Evolutionary conservation across 768 basidiomycete species (phyloP), one percentile per base, ranked within the genome.

Genomic region (Hemileccinum rubropunctum): DNA sequence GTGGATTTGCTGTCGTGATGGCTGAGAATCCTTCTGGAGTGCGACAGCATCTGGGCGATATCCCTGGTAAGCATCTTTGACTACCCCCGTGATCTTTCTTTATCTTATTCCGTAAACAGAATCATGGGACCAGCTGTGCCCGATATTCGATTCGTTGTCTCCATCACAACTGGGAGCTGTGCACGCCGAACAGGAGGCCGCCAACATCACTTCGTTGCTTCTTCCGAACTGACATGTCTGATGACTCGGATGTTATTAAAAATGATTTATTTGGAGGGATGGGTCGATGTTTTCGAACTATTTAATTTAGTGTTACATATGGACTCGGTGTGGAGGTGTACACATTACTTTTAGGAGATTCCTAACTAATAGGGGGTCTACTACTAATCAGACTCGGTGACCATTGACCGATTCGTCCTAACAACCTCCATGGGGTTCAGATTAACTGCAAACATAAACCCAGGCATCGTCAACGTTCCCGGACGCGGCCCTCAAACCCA

Each of bases 1-100:
- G 64, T 40, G 65, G 63, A 0, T 66, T 66, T 5, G 63, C 59
- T 38, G 27, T 68, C 3, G 61, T 66, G 6, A 49, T 66, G 52
- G 64, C 57, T 2, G 61, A 65, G 44, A 26, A 62, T 42, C 65
- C 63, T 4, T 14, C 41, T 3, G 65, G 58, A 12, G 51, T 51
- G 11, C 32, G 17, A 3, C n/a, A 14, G 2, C 53, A 65, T 38
- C 34, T 65, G 4, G 53, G 53, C 5, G n/a, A 2, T 20, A 45
- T 55, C 21, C 53, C 64, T 4, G 6, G 63, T 66, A 35, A 42
- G 56, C 13, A n/a, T 20, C 43, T 11, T 21, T 11, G 14, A 23
- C 15, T 6, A 7, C 23, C 20, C 6, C 17, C 26, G 17, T 20
- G n/a, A 30, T 50, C 10, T 26, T 20, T 6, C 15, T 28, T 15